Evolutionary conservation across 75 land plant genomes (phyloP), one percentile per base, ranked within the genome.

Genomic region (Azolla pinnata): DNA sequence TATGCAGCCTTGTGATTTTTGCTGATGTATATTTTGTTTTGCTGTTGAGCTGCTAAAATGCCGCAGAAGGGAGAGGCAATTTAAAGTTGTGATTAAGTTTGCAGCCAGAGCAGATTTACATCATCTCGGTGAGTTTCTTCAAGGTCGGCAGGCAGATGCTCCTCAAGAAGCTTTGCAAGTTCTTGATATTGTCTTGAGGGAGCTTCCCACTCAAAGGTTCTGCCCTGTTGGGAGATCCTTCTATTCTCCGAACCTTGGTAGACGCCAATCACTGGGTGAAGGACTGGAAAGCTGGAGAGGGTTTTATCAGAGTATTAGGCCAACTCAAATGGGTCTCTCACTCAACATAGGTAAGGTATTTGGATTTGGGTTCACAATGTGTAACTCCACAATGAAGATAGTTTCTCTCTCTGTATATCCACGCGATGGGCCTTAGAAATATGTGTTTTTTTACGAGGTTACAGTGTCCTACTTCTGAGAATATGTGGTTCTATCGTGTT

Each of bases 251-350:
- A 60, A 74, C 44, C 59, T 86, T 30, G 71, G 86, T 32, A 67
- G 63, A 33, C 67, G 75, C 2, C 81, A 80, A 57, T 57, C 73
- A 18, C 70, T 88, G 2, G 95, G 95, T 7, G 87, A 78, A 51
- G 95, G 95, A 10, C 61, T 88, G 54, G 75, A 88, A 57, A 74
- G 81, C 20, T 88, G 95, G 95, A 64, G 84, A 31, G 95, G 95
- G 20, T 88, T 86, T 66, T 88, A 88, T 45, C 95, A 88, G 44
- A 88, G 95, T 51, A 77, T 88, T 20, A 72, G 87, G 29, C 95
- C 95, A 3, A 88, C 95, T 14, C 91, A 88, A 66, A 88, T 88
- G 95, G 95, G 95, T 8, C 68, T 88, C 16, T 86, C 91, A 27
- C 83, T 88, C 12, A 88, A 88, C 69, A 88, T 88, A 61, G 95